These are phyloP conservation scores for Vachellia pachyceras DNA, from an alignment of 306 rosid genomes.

Conservation along the genomic window DNA sequence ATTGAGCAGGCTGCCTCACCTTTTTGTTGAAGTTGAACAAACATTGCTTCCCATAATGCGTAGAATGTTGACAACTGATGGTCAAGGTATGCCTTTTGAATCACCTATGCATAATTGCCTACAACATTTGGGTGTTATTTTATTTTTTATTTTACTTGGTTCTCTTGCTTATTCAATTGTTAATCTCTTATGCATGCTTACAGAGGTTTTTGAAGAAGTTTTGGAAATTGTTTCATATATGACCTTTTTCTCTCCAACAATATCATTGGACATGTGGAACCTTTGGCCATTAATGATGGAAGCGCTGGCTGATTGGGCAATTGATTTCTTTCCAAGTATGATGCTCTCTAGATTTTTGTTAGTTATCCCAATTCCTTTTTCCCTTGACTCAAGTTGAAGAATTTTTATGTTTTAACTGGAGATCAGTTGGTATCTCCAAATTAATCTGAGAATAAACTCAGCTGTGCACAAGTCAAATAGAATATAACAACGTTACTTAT, in stretches of 20 bases:
- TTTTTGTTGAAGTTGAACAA: constrained; percentile 84
- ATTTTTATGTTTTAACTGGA: neutral
- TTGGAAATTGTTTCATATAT: constrained; percentile 94
- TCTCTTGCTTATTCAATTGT: constrained; percentile 11
- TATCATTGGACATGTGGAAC: constrained; percentile 93
- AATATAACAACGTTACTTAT: constrained; percentile 10
- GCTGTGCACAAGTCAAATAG: neutral
- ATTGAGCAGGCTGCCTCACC: constrained; percentile 94
- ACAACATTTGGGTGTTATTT: constrained; percentile 6
- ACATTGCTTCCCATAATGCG: constrained; percentile 91
- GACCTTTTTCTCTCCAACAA: constrained; percentile 93
- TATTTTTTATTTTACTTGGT: constrained; percentile 15
- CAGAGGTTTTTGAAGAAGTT: constrained; percentile 99
- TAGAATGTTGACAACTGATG: constrained; percentile 91
- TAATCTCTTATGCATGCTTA: constrained; percentile 30
- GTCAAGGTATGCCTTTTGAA: constrained; percentile 67
- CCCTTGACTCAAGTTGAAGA: neutral
- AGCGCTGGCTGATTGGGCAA: constrained; percentile 94
- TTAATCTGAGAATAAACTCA: constrained; percentile 5
- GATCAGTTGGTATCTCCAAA: constrained; percentile 11
- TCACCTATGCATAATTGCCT: constrained; percentile 4
- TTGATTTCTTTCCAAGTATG: constrained; percentile 90
- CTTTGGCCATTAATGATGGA: constrained; percentile 99
- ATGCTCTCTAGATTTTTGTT: neutral
- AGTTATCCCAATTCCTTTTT: constrained; percentile 24